phyloP scores from a whole-genome alignment of 345 rosid genomes.

The Geranium brycei region DNA sequence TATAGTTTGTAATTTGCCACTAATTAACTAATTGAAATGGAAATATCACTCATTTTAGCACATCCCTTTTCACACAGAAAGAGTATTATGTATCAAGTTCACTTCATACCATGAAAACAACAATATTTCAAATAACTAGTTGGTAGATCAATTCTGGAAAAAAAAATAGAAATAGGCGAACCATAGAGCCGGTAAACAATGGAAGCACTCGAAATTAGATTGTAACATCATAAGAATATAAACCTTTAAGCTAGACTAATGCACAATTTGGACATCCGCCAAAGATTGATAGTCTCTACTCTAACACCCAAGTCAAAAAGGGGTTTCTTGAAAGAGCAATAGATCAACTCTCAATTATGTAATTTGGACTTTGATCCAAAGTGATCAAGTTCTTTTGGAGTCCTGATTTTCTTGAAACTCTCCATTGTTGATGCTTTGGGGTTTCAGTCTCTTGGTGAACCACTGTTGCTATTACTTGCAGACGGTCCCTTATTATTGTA shows the following conservation, averaged over 20 bases:
- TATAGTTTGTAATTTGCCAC: too few relatives aligned
- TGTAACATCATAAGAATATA: not conserved
- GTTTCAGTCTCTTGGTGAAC: constrained; percentile 11
- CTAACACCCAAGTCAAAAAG: not conserved
- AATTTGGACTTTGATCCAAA: not conserved
- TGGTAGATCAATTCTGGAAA: too few relatives aligned
- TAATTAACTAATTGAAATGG: too few relatives aligned
- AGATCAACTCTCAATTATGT: not conserved
- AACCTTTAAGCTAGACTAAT: not conserved
- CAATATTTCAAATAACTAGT: too few relatives aligned
- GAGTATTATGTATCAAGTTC: too few relatives aligned
- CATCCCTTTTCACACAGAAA: too few relatives aligned
- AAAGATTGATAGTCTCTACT: not conserved
- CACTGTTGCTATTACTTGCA: constrained; percentile 29
- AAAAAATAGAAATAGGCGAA: too few relatives aligned
- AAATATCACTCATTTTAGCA: too few relatives aligned
- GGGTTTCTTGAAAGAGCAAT: not conserved
- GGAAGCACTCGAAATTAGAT: too few relatives aligned
- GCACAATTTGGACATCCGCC: not conserved
- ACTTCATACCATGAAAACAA: too few relatives aligned
- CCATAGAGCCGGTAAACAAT: too few relatives aligned
- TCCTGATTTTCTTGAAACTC: not conserved
- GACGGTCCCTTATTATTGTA: constrained; percentile 42
- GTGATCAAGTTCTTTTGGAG: not conserved
- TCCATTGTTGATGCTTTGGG: not conserved